These are phyloP conservation scores for Triticum timopheevii DNA, from an alignment of 176 grass and related monocot species.

Conservation along the genomic window DNA sequence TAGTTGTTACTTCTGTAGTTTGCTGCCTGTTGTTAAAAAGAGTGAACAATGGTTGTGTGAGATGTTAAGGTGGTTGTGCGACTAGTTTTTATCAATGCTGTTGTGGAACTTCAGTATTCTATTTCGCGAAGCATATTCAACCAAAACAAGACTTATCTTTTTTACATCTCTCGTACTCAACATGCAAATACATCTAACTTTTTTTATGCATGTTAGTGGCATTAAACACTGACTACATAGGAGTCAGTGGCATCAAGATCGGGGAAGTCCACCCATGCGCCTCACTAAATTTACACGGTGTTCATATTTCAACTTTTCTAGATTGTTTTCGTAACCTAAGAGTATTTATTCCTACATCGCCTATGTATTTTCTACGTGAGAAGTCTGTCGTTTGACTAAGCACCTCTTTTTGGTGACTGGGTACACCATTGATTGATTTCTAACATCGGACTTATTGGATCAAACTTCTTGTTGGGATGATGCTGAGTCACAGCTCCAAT, in stretches of 20 bases:
- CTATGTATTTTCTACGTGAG: neutral
- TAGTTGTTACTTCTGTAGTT: neutral
- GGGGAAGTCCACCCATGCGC: neutral
- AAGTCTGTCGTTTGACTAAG: neutral
- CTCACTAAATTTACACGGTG: neutral
- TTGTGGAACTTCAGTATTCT: neutral
- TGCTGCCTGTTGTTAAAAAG: neutral
- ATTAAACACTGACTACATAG: too few species aligned
- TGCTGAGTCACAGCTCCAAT: neutral
- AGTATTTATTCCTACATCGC: neutral
- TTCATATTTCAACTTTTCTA: neutral
- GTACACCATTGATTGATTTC: neutral
- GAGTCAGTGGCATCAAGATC: too few species aligned
- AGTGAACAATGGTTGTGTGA: neutral
- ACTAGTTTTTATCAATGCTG: neutral
- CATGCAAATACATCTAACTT: neutral
- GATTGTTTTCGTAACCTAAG: neutral
- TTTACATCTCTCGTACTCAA: neutral
- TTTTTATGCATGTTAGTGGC: too few species aligned
- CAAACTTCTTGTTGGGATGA: neutral
- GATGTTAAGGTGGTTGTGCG: neutral
- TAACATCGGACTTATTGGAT: neutral
- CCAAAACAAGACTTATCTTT: neutral
- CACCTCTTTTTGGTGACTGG: neutral
- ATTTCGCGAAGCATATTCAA: neutral